Base-by-base conservation (phyloP, 2,329 filamentous ascomycete species). In the Nigrospora sphaerica region DNA sequence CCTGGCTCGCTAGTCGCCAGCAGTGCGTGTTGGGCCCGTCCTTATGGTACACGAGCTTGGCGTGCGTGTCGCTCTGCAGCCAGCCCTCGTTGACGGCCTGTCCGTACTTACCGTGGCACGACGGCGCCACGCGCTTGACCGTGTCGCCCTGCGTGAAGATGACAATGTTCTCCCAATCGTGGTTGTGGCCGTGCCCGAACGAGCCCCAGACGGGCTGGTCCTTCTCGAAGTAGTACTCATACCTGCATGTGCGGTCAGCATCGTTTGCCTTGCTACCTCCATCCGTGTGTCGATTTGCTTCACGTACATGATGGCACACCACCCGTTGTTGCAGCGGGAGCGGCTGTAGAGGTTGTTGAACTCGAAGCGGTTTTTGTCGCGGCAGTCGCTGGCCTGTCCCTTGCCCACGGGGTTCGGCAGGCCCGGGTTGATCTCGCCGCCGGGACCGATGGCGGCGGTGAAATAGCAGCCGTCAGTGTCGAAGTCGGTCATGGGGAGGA, bases 401-500 rank as follows among this genome's bases (percentile, higher is more conserved):
- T 45, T 45, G 16, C 28, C 38, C 14, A 34, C 10, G 7, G 23
- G 17, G 18, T 42, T 38, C 9, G 46, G 55, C 10, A 63, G 57
- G n/a, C 61, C 61, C 12, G 54, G 37, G 28, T 45, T 51, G 32
- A 63, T 57, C 32, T 59, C 60, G 23, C 71, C 69, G 10, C 58
- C 46, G 1, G 55, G 57, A 48, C 62, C 61, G 34, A 74, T 66
- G 36, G 71, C 72, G n/a, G 72, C 68, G 1, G 71, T 70, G 51
- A 73, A 70, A 56, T 73, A 71, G 53, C 67, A 70, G 10, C 67
- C 61, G 39, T 70, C 66, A 1, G 51, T 56, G 52, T 70, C 67
- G 46, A 67, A 70, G 54, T 70, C 67, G 4, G 68, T 55, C 10
- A 57, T 47, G 10, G 67, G 67, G 50, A 69, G 67, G 49, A 59